Base-by-base conservation (phyloP, 768 basidiomycete genomes). In the Boletus rubropictus region DNA sequence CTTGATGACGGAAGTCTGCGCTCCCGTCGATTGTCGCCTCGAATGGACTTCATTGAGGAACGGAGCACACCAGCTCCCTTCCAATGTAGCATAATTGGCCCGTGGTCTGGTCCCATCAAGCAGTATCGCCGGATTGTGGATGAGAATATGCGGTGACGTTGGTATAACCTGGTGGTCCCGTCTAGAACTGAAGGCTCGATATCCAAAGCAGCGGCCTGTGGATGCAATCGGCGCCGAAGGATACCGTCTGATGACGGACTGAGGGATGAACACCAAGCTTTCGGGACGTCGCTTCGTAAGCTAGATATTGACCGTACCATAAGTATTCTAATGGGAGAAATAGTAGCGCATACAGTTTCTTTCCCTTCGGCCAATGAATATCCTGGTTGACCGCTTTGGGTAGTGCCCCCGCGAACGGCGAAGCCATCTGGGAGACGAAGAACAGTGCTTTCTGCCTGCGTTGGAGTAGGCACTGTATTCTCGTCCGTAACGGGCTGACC, bases 221-320 rank as follows among this genome's bases (percentile, higher is more conserved):
- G 49, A 46, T 31, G 24, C 29, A 18, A 18, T 42, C 11, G 49
- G 20, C 0, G 34, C 46, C 2, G 56, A 51, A 3, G 61, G 61
- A 44, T 56, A 46, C 32, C 59, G 62, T 28, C 53, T 50, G 18
- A 61, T 40, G 28, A 64, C 62, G 2, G 60, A 64, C 20, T 58
- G 62, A 20, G 60, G 60, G 41, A 62, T 39, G 39, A 63, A 62
- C 7, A 46, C 44, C 36, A 62, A 42, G 24, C 62, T 50, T 33
- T 58, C 56, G 20, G 59, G 60, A 17, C 53, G 60, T 43, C 10
- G 34, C 9, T 48, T 49, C 5, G 24, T 5, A 21, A 27, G 21
- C 56, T 55, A 37, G 20, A 42, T 32, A 29, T 44, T 15, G 8
- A 37, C 28, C 0, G 15, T 39, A 20, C n/a, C n/a, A 22, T 37